Conservation (phyloP, 768 basidiomycete species). For the Phanerodontia chrysosporium region DNA sequence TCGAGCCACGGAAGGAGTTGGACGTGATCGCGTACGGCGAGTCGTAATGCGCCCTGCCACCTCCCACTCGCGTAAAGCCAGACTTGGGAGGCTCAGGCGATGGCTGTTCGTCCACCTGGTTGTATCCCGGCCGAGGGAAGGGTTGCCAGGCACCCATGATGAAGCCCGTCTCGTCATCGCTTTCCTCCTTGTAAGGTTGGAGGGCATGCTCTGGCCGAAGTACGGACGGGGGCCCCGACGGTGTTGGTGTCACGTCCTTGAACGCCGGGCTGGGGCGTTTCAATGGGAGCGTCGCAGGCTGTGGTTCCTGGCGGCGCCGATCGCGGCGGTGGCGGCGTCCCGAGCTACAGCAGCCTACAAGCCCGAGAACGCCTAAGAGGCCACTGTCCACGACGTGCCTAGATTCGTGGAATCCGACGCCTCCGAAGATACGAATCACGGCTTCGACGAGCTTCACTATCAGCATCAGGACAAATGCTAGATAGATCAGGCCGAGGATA, state of each 20-base stretch:
- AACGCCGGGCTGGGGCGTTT: slow-evolving; percentile 20
- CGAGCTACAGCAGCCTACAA: slow-evolving; percentile 63
- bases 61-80: slow-evolving; percentile 84
- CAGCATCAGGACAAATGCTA: slow-evolving; percentile 80
- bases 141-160: slow-evolving; percentile 97
- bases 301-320: slow-evolving; percentile 13
- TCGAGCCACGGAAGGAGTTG: slow-evolving; percentile 38
- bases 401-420: slow-evolving; percentile 81
- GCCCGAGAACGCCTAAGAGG: slow-evolving; percentile 76
- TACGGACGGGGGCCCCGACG: slow-evolving; percentile 64
- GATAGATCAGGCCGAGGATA: slow-evolving; percentile 76
- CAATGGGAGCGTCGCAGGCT: slow-evolving; percentile 21
- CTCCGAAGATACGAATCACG: slow-evolving; percentile 68
- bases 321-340: slow-evolving; percentile 27
- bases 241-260: slow-evolving; percentile 30
- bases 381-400: slow-evolving; percentile 79
- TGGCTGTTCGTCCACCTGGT: slow-evolving; percentile 37
- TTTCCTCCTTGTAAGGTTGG: slow-evolving; percentile 72
- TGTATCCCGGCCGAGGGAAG: slow-evolving; percentile 53
- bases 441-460: slow-evolving; percentile 83
- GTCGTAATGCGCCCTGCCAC: slow-evolving; percentile 83
- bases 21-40: slow-evolving; percentile 76
- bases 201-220: slow-evolving; percentile 77
- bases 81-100: slow-evolving; percentile 31
- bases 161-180: slow-evolving; percentile 72